Evolutionary conservation across 2,329 filamentous ascomycete genomes (phyloP), one percentile per base, ranked within the genome.

Genomic region (Cercospora sp.): DNA sequence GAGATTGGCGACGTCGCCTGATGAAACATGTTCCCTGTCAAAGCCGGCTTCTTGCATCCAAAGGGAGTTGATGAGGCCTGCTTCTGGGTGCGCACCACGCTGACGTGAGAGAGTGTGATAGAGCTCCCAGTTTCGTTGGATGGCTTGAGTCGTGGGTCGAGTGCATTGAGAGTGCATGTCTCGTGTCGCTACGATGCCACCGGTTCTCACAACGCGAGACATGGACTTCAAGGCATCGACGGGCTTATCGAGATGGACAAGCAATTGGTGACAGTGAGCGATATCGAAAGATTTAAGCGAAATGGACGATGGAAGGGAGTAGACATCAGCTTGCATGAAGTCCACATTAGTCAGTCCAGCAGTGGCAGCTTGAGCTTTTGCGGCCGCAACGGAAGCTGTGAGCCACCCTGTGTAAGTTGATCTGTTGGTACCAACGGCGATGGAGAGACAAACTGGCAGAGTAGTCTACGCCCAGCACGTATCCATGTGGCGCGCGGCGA

Each of bases 201-300:
- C 84, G 3, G 77, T 75, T 73, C 84, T 86, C 28, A 80, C 74
- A 1, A 89, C 82, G 0, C 84, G 81, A 26, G 79, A 80, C 83
- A 88, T 85, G 73, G 87, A 85, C 20, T 78, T 76, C 68, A 88
- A 76, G 8, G 83, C 82, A 3, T 76, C 73, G 0, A 84, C 75
- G 0, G 85, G 85, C 68, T 86, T 80, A 13, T 77, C 74, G 3
- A 88, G 77, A 74, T 89, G 87, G 69, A 85, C 81, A 7, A 89
- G 77, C 2, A 88, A 82, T 74, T 88, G 86, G 72, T 88, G 85
- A 42, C 81, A 82, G 71, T 84, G 83, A 3, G 88, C 84, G n/a
- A 88, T 76, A 70, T 89, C 87, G 71, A 88, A 89, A 5, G 68
- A 67, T 7, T 59, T 13, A 5, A 64, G 5, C 16, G 45, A 13